Base-by-base conservation (phyloP, 495 filamentous ascomycete species). In the Beverwykella pulmonaria region DNA sequence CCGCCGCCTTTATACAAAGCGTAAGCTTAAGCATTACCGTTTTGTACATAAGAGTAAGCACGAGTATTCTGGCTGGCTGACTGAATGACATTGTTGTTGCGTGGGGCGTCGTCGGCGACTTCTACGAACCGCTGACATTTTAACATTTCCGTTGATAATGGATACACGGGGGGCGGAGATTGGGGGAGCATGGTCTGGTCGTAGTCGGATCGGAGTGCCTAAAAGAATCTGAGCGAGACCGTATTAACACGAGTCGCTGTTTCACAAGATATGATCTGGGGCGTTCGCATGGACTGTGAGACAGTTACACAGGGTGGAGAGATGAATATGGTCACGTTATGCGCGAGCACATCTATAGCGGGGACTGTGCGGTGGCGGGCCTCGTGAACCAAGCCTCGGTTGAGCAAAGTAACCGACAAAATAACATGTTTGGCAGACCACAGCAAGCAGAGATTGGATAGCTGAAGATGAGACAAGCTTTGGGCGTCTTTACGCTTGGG, bases 101-200 rank as follows among this genome's bases (percentile, higher is more conserved):
- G 39, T n/a, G 39, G 39, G 39, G 39, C 6, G 2, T 2, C 39
- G 39, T 12, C 39, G 39, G 30, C 5, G 30, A 5, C 5, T n/a
- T 44, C 9, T 9, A 14, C 6, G 9, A 5, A 22, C 5, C 23
- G 48, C 53, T 56, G 61, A 63, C 61, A 10, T n/a, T n/a, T n/a
- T n/a, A n/a, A n/a, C n/a, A 39, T 63, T 63, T 30, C 8, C 15
- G 32, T 63, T 55, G 53, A 30, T 63, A 63, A 63, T 63, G 32
- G 23, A 54, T 46, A 62, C 23, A n/a, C 26, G 22, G n/a, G 22
- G n/a, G 12, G 52, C 36, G 50, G 59, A 59, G 56, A 49, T 59
- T 49, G 17, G 32, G 32, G 15, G 26, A 63, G 12, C 32, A 34
- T 34, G 32, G 32, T 34, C 32, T 5, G 32, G 5, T 5, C 50